Base-by-base conservation (phyloP, 108 stramenopile species). In the Cyclostephanos tholiformis region DNA sequence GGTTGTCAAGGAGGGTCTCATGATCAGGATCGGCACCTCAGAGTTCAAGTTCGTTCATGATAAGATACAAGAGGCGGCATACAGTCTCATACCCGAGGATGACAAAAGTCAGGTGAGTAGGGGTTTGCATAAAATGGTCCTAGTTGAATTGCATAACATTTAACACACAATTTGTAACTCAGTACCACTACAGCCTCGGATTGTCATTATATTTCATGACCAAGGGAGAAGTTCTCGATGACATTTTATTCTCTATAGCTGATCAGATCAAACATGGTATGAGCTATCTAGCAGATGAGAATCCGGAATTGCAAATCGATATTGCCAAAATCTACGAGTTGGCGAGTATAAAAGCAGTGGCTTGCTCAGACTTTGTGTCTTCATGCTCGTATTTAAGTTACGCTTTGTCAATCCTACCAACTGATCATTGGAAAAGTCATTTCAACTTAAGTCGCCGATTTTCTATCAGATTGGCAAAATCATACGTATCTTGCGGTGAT, bases 281-380 rank as follows among this genome's bases (percentile, higher is more conserved):
- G 38, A 4, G 51, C 39, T 48, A 30, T 64, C 64, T 56, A 52
- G 36, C 17, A 16, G 14, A 59, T 30, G 26, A 71, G 48, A 53
- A 41, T 63, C 49, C 64, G 50, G 63, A 65, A 36, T 62, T 63
- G 5, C 59, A 44, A 46, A 12, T 71, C 39, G 49, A 74, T 16
- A 22, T 67, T 20, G 64, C 72, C 30, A 44, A 65, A 22, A 25
- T 82, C 51, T 72, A 84, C 49, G 50, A 63, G 14, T 4, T 41
- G 14, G 80, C 84, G 12, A 51, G 67, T 38, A 13, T 51, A 13
- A 71, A 68, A 41, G 79, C 84, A 13, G 36, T 72, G 26, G 52
- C 23, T 29, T 12, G 62, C n/a, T 81, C 79, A 14, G 76, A 69
- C 48, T 72, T 66, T 49, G 71, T 48, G 0, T 39, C 27, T 36